Percentiles rank a stretch among this genome's conserved stretches.
phyloP scores from a whole-genome alignment of 371 early-diverging fungal genomes.

The Cokeromyces recurvatus region DNA sequence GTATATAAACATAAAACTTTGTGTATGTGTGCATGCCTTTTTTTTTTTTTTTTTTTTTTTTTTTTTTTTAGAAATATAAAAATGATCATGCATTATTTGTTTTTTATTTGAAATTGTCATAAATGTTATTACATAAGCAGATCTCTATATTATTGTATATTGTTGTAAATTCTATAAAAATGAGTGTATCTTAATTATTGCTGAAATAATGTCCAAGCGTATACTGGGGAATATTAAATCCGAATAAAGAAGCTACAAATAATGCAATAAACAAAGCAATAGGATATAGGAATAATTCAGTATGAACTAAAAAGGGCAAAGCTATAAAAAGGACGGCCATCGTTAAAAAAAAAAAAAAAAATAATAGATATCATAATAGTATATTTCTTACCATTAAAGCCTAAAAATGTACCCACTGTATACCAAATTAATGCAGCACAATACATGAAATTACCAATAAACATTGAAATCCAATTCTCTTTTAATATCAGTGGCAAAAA shows the following conservation, averaged over 20 bases:
- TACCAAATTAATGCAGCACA: conserved; percentile 72
- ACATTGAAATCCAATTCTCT: conserved; percentile 68
- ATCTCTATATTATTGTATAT: no score
- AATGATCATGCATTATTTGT: no score
- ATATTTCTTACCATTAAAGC: conserved; percentile 81
- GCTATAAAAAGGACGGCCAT: conserved; percentile 57
- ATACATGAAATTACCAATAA: conserved; percentile 85
- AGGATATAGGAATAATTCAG: conserved; percentile 83
- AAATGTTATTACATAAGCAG: no score
- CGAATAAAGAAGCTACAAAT: conserved; percentile 75
- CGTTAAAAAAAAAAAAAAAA: not conserved
- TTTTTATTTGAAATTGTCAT: no score
- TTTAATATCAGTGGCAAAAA: conserved; percentile 73
- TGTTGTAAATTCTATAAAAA: no score
- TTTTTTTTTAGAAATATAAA: no score
- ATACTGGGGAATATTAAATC: conserved; percentile 73
- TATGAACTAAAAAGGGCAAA: conserved; percentile 84
- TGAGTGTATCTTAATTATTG: no score
- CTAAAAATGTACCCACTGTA: conserved; percentile 81
- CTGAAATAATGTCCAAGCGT: conserved; percentile 71
- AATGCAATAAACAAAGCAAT: conserved; percentile 64
- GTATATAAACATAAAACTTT: no score
- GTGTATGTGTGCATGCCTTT: no score
- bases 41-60: no score
- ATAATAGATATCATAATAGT: no score